phyloP scores from a whole-genome alignment of 2,329 filamentous ascomycete genomes.

The Cladosporium sp. region DNA sequence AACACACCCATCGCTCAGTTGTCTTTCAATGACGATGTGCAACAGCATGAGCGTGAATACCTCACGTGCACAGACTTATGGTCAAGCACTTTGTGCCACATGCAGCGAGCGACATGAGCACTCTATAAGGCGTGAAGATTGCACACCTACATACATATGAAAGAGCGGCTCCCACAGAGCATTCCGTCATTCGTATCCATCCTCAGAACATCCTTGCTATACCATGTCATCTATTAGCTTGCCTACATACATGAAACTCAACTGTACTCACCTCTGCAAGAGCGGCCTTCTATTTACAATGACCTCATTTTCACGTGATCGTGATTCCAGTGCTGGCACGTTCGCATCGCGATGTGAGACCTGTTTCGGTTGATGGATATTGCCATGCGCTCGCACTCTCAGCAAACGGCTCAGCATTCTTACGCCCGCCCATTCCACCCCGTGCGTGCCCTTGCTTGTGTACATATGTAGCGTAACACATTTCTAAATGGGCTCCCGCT shows the following conservation, averaged over 20 bases:
- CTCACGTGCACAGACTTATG: neutral
- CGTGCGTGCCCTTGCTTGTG: conserved; percentile 10
- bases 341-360: neutral
- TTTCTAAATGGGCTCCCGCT: neutral
- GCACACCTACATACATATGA: neutral
- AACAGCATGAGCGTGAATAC: neutral
- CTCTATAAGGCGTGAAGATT: neutral
- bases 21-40: neutral
- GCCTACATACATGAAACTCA: no score
- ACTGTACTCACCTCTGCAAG: neutral
- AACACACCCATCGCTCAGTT: no score
- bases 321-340: neutral
- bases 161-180: neutral
- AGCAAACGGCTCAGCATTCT: conserved; percentile 5
- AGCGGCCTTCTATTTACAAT: neutral
- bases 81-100: neutral
- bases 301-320: conserved; percentile 1
- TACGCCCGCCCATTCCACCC: conserved; percentile 2
- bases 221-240: neutral
- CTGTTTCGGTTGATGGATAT: neutral
- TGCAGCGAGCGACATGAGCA: neutral
- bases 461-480: neutral
- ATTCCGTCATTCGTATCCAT: neutral
- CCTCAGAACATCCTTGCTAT: neutral
- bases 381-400: neutral